Conservation (phyloP, 2,329 filamentous ascomycete species). For the Bipolaris sorokiniana region DNA sequence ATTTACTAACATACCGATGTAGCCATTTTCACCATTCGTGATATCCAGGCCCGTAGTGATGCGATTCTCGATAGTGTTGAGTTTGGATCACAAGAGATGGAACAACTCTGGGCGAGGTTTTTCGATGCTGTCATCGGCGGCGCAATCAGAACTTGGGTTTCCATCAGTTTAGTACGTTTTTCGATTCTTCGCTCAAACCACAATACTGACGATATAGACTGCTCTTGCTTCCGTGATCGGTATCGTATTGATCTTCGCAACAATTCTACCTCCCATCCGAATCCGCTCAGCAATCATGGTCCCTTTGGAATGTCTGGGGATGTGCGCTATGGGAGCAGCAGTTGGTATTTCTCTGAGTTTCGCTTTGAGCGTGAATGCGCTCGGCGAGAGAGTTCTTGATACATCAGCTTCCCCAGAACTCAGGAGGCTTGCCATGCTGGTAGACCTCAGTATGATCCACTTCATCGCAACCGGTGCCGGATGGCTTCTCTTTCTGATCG, state of each 20-base stretch:
- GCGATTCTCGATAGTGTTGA: slow-evolving; percentile 20
- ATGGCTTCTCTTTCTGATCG: slow-evolving; percentile 23
- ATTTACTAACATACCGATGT: neutral
- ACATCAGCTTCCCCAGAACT: slow-evolving; percentile 24
- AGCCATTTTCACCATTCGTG: slow-evolving; percentile 31
- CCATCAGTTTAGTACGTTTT: slow-evolving; percentile 33
- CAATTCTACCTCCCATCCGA: slow-evolving; percentile 20
- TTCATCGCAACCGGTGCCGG: slow-evolving; percentile 26
- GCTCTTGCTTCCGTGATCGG: slow-evolving; percentile 27
- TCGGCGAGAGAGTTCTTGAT: slow-evolving; percentile 20
- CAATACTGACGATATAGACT: slow-evolving; percentile 24
- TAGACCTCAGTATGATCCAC: slow-evolving; percentile 30
- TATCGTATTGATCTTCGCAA: slow-evolving; percentile 26
- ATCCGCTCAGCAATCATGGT: slow-evolving; percentile 28
- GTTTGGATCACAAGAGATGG: slow-evolving; percentile 13
- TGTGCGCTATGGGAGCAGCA: slow-evolving; percentile 30
- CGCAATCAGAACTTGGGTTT: slow-evolving; percentile 31
- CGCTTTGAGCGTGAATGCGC: slow-evolving; percentile 20
- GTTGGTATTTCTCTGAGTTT: slow-evolving; percentile 33
- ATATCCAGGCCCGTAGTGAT: slow-evolving; percentile 28
- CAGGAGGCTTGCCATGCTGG: slow-evolving; percentile 25
- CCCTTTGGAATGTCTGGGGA: slow-evolving; percentile 31
- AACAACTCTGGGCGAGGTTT: slow-evolving; percentile 30
- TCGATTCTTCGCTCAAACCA: neutral
- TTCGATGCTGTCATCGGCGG: slow-evolving; percentile 21